These are phyloP conservation scores for Aspergillus terreus DNA, from an alignment of 2,329 filamentous ascomycete species.

Conservation along the genomic window DNA sequence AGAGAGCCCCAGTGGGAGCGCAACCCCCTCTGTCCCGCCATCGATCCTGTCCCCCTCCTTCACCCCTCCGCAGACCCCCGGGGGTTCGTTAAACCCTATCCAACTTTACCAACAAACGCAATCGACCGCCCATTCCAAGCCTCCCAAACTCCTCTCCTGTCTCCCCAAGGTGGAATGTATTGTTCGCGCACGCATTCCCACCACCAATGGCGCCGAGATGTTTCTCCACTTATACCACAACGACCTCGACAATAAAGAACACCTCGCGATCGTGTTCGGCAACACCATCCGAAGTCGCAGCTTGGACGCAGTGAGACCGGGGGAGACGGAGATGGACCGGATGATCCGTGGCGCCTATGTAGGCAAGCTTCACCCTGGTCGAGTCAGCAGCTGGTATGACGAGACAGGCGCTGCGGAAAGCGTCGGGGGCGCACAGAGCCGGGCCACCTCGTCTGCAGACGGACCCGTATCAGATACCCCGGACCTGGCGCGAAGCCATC, in stretches of 20 bases:
- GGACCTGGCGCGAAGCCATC: conserved; percentile 15
- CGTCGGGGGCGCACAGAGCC: not conserved
- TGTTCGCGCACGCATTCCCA: conserved; percentile 91
- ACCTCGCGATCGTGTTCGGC: conserved; percentile 95
- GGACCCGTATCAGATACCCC: conserved; percentile 10
- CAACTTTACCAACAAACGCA: conserved; percentile 27
- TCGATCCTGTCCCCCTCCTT: conserved; percentile 53
- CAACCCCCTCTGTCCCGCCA: conserved; percentile 47
- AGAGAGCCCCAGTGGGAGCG: conserved; percentile 25
- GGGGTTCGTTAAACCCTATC: conserved; percentile 34
- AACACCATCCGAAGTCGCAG: conserved; percentile 70
- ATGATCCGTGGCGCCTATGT: conserved; percentile 94
- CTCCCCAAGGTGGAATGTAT: conserved; percentile 88
- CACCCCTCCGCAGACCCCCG: conserved; percentile 46
- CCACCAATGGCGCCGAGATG: conserved; percentile 89
- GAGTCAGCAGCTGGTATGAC: conserved; percentile 69
- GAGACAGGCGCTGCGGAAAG: conserved; percentile 17
- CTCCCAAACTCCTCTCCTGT: conserved; percentile 68
- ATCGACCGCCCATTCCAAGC: conserved; percentile 44
- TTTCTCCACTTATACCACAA: conserved; percentile 94
- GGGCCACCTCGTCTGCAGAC: conserved; percentile 1
- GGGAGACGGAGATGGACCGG: conserved; percentile 55
- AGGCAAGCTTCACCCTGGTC: conserved; percentile 79
- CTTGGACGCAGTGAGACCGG: conserved; percentile 47
- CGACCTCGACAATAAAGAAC: conserved; percentile 89